A percentile compares a stretch with the other conserved stretches of the same genome.
Evolutionary conservation across 108 stramenopile genomes (phyloP).

Genomic region (Schizochytrium sp.): DNA sequence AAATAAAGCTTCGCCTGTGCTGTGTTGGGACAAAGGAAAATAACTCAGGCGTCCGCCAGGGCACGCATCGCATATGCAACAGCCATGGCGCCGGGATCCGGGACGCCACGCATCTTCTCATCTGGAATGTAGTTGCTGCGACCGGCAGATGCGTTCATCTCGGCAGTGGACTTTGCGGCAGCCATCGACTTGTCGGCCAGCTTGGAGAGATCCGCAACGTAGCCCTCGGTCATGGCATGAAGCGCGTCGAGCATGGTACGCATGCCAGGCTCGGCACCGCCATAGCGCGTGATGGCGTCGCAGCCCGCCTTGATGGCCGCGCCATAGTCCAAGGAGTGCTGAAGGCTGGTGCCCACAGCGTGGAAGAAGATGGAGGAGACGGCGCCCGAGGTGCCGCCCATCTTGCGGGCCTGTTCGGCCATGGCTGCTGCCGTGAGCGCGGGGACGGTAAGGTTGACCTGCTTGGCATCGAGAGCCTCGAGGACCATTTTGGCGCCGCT

Average conservation of each 20-base stretch:
- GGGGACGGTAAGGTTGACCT: background rate
- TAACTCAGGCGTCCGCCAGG: background rate
- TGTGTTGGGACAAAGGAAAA: too few relatives aligned
- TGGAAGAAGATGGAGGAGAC: constrained; percentile 83
- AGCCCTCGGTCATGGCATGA: constrained; percentile 61
- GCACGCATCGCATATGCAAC: constrained; percentile 77
- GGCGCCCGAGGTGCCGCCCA: constrained; percentile 93
- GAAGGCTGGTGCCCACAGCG: constrained; percentile 20
- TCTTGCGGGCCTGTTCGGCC: constrained; percentile 66
- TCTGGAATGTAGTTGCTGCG: constrained; percentile 82
- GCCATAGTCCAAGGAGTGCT: constrained; percentile 42
- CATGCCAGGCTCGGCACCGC: constrained; percentile 77
- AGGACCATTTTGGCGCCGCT: constrained; percentile 74
- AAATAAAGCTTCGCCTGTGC: too few relatives aligned
- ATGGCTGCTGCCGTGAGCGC: constrained; percentile 41
- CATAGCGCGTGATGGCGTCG: constrained; percentile 74
- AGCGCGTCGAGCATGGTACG: constrained; percentile 95
- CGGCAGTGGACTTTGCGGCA: constrained; percentile 77
- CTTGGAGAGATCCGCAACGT: constrained; percentile 37
- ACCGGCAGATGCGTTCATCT: constrained; percentile 78
- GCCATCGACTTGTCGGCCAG: constrained; percentile 56
- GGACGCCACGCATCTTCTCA: constrained; percentile 68
- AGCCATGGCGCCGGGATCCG: constrained; percentile 92
- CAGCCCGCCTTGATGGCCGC: constrained; percentile 70
- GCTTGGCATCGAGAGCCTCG: constrained; percentile 44